Conservation (phyloP, 1,284 basidiomycete genomes). For the Cronartium quercuum region DNA sequence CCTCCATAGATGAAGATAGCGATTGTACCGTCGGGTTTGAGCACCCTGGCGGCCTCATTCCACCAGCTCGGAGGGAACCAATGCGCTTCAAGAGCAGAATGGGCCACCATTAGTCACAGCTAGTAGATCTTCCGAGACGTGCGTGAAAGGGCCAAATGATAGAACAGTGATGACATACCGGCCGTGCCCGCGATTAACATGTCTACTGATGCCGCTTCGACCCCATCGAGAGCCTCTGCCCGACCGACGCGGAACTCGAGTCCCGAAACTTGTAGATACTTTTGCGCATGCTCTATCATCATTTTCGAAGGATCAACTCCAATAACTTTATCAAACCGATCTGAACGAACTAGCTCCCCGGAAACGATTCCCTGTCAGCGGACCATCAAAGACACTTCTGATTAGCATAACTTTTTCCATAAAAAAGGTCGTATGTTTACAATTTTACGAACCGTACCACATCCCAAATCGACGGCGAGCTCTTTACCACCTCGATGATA, state of each 20-base stretch:
- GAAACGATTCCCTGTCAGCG: constrained; percentile 17
- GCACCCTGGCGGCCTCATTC: constrained; percentile 18
- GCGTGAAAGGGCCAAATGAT: background rate
- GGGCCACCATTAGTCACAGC: background rate
- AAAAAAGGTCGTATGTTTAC: background rate
- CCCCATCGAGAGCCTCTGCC: constrained; percentile 15
- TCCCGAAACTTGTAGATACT: background rate
- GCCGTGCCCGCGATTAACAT: constrained; percentile 19
- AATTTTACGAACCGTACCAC: constrained; percentile 25
- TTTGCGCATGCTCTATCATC: constrained; percentile 29
- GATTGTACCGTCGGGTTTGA: constrained; percentile 25
- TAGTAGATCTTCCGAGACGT: background rate
- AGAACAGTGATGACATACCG: background rate
- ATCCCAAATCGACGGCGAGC: constrained; percentile 30
- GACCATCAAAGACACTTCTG: background rate
- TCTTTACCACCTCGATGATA: constrained; percentile 31
- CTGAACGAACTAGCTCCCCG: constrained; percentile 15
- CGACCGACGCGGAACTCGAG: constrained; percentile 19
- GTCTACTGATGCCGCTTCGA: constrained; percentile 14
- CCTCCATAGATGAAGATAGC: constrained; percentile 37
- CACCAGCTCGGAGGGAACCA: constrained; percentile 33
- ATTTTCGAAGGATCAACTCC: constrained; percentile 33
- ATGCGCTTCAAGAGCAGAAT: constrained; percentile 8
- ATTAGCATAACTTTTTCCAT: background rate
- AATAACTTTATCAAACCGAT: constrained; percentile 11